Conservation (phyloP, 129 eudicot species). For the Centella asiatica region DNA sequence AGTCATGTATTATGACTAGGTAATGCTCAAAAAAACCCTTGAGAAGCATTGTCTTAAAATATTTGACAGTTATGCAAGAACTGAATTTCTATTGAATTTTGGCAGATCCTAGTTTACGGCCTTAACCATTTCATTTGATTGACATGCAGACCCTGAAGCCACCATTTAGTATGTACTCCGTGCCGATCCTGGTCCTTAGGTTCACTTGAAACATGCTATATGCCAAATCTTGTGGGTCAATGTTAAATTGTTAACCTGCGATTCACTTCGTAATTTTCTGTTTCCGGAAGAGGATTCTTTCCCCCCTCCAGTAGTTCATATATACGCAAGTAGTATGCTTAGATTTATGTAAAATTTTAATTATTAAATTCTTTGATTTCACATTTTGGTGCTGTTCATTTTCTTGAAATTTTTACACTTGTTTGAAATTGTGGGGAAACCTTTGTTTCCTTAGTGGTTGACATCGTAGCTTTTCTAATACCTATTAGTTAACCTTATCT, state of each 20-base stretch:
- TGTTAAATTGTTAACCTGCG: not conserved
- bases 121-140: not conserved
- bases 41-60: not conserved
- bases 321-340: too few species aligned
- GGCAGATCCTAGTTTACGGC: not conserved
- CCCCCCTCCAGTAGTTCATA: too few species aligned
- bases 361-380: not conserved
- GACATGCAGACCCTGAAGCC: not conserved
- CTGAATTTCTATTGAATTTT: not conserved
- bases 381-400: not conserved
- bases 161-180: not conserved
- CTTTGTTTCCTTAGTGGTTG: not conserved
- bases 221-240: not conserved
- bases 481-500: too few species aligned
- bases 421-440: not conserved
- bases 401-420: not conserved
- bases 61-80: not conserved
- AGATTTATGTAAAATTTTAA: too few species aligned
- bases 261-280: not conserved
- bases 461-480: too few species aligned
- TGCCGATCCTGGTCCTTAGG: not conserved
- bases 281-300: too few species aligned
- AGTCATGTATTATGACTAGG: constrained; percentile 21
- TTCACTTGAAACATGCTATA: not conserved
- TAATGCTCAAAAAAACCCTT: not conserved